Conservation (phyloP, 441 rosid species). For the Dalechampia spathulata region DNA sequence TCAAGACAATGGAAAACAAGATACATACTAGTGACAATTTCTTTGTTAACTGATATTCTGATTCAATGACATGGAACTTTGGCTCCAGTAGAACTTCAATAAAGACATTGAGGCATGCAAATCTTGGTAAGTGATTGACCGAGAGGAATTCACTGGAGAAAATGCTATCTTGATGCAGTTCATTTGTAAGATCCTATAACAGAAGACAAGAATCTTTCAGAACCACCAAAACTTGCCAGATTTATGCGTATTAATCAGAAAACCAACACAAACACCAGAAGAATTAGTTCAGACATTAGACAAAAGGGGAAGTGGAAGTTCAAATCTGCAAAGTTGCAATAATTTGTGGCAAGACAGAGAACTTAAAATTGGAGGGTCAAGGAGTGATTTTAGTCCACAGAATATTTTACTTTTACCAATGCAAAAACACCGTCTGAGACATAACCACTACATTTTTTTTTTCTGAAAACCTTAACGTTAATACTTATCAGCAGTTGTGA, state of each 20-base stretch:
- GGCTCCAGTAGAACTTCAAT: conserved; percentile 38
- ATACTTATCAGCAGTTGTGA: background rate
- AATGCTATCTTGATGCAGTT: conserved; percentile 21
- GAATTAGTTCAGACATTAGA: background rate
- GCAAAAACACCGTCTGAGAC: no score
- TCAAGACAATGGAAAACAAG: conserved; percentile 7
- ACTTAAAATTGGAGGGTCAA: background rate
- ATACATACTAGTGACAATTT: conserved; percentile 39
- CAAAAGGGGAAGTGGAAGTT: background rate
- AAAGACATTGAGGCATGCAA: conserved; percentile 25
- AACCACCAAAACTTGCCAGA: no score
- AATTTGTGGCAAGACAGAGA: background rate
- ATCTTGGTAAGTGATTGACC: conserved; percentile 18
- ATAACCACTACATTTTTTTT: no score
- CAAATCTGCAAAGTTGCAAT: background rate
- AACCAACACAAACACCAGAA: background rate
- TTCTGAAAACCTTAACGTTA: no score
- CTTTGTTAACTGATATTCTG: conserved; percentile 42
- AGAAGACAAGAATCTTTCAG: conserved; percentile 13
- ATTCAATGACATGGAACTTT: conserved; percentile 38
- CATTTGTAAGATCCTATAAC: conserved; percentile 39
- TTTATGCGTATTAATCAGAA: no score
- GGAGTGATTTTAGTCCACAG: background rate
- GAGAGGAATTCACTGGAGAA: conserved; percentile 21
- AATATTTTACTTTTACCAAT: no score